Evolutionary conservation across 2,329 filamentous ascomycete genomes (phyloP), one percentile per base, ranked within the genome.

Genomic region (Colletotrichum sp.): DNA sequence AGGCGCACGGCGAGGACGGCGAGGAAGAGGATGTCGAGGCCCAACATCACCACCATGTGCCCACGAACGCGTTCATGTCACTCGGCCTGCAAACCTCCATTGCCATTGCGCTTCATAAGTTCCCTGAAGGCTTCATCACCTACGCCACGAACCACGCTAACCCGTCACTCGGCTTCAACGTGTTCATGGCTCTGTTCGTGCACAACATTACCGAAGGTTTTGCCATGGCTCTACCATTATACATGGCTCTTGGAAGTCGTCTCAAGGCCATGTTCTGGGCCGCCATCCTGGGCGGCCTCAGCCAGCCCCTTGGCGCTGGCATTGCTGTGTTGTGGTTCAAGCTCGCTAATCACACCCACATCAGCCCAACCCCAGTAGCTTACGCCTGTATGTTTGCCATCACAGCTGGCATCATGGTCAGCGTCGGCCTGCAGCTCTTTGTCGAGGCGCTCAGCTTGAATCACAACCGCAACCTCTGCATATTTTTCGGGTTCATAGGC

Each of bases 131-230:
- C 26, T 94, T 94, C 83, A 93, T 99, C 80, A 99, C 96, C 1
- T 99, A 98, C 83, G 96, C 97, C 12, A 98, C 97, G 12, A 99
- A 99, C 85, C 97, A 99, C 83, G 96, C 96, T 15, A 99, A 96
- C 83, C 96, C 97, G 0, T 89, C 91, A 0, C 91, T 99, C 0
- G 97, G 97, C 24, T 92, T 98, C 84, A 94, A 95, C 69, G 95
- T 99, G 71, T 99, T 99, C 86, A 91, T 99, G 84, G 96, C 97
- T 1, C 90, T 99, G 9, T 98, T 98, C 82, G 96, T 99, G 75
- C 97, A 99, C 89, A 99, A 99, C 86, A 98, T 99, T 81, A 96
- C 95, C 32, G 97, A 99, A 86, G 97, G 97, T 3, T 99, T 99
- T 83, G 95, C 96, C 77, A 94, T 99, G 90, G 95, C 96, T 0